Percentiles rank a stretch among this genome's conserved stretches.
phyloP scores from a whole-genome alignment of 495 filamentous ascomycete genomes.

The Thozetella sp. region DNA sequence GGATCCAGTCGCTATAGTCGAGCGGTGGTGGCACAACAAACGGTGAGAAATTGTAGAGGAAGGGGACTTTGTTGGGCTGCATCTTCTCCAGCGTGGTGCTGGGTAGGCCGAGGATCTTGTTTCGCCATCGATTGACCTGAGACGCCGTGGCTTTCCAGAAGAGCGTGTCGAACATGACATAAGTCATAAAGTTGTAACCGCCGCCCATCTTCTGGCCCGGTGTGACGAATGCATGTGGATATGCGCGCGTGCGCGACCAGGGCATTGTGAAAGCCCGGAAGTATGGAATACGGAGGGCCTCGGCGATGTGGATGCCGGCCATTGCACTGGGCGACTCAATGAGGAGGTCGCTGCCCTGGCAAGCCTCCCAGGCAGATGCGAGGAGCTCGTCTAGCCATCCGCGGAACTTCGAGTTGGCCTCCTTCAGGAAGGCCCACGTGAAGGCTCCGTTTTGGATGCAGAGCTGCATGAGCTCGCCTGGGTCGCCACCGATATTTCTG shows the following conservation, averaged over 20 bases:
- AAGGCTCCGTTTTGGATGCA: slow-evolving; percentile 99
- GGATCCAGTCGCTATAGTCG: slow-evolving; percentile 97
- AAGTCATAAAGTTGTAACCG: slow-evolving; percentile 91
- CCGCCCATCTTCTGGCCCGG: slow-evolving; percentile 93
- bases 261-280: slow-evolving; percentile 99
- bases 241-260: slow-evolving; percentile 93
- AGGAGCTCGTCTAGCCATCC: slow-evolving; percentile 92
- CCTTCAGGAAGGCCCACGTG: slow-evolving; percentile 85
- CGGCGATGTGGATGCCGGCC: slow-evolving; percentile 98
- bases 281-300: slow-evolving; percentile 90
- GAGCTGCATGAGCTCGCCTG: slow-evolving; percentile 90
- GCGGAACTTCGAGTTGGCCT: slow-evolving; percentile 87
- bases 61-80: slow-evolving; percentile 94
- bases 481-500: slow-evolving; percentile 84
- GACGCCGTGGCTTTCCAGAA: slow-evolving; percentile 94
- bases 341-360: slow-evolving; percentile 84
- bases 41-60: slow-evolving; percentile 96
- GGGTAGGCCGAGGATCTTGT: slow-evolving; percentile 74
- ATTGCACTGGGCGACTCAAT: slow-evolving; percentile 98
- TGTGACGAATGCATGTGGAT: slow-evolving; percentile 97
- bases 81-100: slow-evolving; percentile 86
- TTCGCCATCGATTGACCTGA: slow-evolving; percentile 93
- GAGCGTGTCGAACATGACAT: slow-evolving; percentile 95
- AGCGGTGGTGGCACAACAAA: slow-evolving; percentile 89
- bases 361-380: slow-evolving; percentile 80